Percentiles rank a stretch among this genome's conserved stretches.
These are phyloP conservation scores for Leccinum pachyderme DNA, from an alignment of 1,284 basidiomycete genomes.

Conservation along the genomic window DNA sequence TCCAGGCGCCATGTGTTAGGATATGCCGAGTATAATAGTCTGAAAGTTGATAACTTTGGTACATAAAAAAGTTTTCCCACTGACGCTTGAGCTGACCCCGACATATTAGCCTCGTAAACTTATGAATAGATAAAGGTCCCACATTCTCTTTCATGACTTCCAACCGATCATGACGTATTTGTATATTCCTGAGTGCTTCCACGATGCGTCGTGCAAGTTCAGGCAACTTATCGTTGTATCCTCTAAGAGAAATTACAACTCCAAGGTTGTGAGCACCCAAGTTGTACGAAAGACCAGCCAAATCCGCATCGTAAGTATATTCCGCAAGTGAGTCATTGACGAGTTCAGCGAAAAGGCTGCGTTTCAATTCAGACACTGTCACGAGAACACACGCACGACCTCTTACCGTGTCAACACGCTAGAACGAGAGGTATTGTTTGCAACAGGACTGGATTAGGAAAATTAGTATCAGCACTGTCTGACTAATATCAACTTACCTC, in stretches of 20 bases:
- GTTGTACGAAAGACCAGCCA: constrained; percentile 85
- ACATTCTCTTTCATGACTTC: constrained; percentile 87
- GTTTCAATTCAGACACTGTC: not conserved
- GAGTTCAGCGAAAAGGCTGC: constrained; percentile 81
- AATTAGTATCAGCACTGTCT: constrained; percentile 7
- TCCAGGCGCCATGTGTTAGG: constrained; percentile 75
- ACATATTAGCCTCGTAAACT: constrained; percentile 6
- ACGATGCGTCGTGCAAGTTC: constrained; percentile 78
- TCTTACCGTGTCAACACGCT: constrained; percentile 63
- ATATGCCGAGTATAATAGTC: constrained; percentile 78
- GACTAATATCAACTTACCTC: constrained; percentile 40
- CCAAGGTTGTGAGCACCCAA: constrained; percentile 69
- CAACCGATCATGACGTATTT: constrained; percentile 73
- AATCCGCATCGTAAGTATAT: constrained; percentile 89
- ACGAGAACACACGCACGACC: not conserved
- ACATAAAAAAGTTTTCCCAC: constrained; percentile 87
- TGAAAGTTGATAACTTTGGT: constrained; percentile 81
- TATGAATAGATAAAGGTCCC: not conserved
- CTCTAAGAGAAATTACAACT: constrained; percentile 69
- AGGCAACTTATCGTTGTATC: constrained; percentile 94
- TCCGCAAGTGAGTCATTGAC: constrained; percentile 90
- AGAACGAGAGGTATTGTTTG: constrained; percentile 55
- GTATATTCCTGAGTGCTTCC: constrained; percentile 66
- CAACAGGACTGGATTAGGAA: constrained; percentile 44
- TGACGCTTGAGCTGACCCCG: constrained; percentile 60